Evolutionary conservation across 2,329 filamentous ascomycete genomes (phyloP).

Genomic region (Corynespora cassiicola): DNA sequence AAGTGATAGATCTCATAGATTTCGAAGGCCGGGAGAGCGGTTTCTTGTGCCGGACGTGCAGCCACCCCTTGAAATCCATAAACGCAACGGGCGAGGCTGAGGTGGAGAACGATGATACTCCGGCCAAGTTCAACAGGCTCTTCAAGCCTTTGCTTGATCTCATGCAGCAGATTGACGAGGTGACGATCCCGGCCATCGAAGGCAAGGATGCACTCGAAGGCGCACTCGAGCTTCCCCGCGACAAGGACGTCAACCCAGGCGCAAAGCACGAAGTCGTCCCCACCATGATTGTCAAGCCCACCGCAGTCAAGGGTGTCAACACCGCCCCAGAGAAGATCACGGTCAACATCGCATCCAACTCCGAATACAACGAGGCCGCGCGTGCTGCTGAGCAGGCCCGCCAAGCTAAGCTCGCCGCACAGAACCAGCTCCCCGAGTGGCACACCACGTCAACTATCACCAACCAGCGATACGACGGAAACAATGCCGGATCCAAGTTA

Average conservation of each 20-base stretch:
- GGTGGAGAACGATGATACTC: conserved; percentile 47
- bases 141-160: conserved; percentile 80
- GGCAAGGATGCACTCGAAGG: conserved; percentile 73
- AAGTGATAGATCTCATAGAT: conserved; percentile 80
- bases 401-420: conserved; percentile 69
- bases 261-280: conserved; percentile 66
- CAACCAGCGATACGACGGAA: conserved; percentile 54
- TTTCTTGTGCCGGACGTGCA: conserved; percentile 85
- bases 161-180: conserved; percentile 77
- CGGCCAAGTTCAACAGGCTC: conserved; percentile 71
- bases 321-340: conserved; percentile 72
- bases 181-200: conserved; percentile 73
- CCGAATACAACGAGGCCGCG: conserved; percentile 71
- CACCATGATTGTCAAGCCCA: conserved; percentile 61
- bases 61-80: conserved; percentile 58
- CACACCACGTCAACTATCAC: conserved; percentile 73
- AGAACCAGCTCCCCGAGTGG: conserved; percentile 75
- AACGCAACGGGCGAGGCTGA: conserved; percentile 31
- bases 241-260: conserved; percentile 69
- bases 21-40: conserved; percentile 60
- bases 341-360: conserved; percentile 71
- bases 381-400: conserved; percentile 68
- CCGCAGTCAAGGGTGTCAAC: conserved; percentile 72
- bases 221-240: conserved; percentile 69
- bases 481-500: conserved; percentile 41